These are phyloP conservation scores for Massariosphaeria phaeospora DNA, from an alignment of 495 filamentous ascomycete species.

Conservation along the genomic window DNA sequence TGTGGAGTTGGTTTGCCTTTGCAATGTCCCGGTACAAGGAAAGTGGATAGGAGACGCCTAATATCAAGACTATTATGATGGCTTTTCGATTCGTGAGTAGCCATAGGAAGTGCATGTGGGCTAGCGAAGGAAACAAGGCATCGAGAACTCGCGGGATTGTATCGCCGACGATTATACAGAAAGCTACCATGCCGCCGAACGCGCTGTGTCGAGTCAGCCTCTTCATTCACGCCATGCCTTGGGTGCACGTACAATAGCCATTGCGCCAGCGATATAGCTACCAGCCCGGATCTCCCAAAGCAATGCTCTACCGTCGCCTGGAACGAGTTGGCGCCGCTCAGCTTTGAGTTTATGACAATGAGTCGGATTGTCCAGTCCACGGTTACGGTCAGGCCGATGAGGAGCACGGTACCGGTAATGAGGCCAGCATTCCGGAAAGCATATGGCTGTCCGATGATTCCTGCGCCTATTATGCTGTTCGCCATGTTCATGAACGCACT, in stretches of 20 bases:
- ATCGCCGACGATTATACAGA: conserved; percentile 95
- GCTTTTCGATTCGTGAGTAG: conserved; percentile 73
- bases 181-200: conserved; percentile 97
- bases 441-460: conserved; percentile 95
- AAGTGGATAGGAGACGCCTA: conserved; percentile 85
- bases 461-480: conserved; percentile 74
- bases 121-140: conserved; percentile 73
- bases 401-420: conserved; percentile 67
- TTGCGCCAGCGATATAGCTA: conserved; percentile 87
- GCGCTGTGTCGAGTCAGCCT: conserved; percentile 47
- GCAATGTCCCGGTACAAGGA: conserved; percentile 95
- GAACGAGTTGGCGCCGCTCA: conserved; percentile 86
- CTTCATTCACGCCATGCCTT: neutral
- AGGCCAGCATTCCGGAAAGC: conserved; percentile 88
- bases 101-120: conserved; percentile 68
- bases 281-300: conserved; percentile 78
- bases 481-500: conserved; percentile 98
- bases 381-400: conserved; percentile 72
- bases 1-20: conserved; percentile 56
- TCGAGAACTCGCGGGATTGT: conserved; percentile 84
- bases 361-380: conserved; percentile 97
- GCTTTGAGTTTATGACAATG: conserved; percentile 92
- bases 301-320: conserved; percentile 93
- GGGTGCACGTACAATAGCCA: conserved; percentile 70
- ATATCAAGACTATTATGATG: conserved; percentile 77